Conservation (phyloP, 768 basidiomycete species). For the Tephrocybe sp. region DNA sequence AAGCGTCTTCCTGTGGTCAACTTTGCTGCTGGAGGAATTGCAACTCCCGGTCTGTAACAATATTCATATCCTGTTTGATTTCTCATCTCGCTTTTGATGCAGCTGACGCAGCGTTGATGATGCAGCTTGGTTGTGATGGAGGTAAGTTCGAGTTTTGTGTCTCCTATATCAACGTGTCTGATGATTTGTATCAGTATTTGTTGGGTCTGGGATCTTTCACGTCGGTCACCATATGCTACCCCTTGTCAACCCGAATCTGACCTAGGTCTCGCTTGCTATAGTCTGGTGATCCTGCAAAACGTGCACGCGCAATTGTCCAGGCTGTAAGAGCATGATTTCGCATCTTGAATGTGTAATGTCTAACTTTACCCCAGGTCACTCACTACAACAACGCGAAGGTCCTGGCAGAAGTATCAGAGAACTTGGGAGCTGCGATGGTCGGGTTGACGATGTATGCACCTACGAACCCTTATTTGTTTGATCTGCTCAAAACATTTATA, state of each 20-base stretch:
- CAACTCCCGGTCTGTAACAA: constrained; percentile 71
- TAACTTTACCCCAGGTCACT: constrained; percentile 58
- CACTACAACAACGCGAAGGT: constrained; percentile 95
- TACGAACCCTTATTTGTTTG: background rate
- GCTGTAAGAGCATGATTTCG: constrained; percentile 52
- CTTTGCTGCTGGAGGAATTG: constrained; percentile 94
- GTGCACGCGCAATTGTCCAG: constrained; percentile 95
- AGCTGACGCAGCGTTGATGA: constrained; percentile 98
- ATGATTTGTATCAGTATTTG: constrained; percentile 82
- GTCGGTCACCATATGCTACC: constrained; percentile 40
- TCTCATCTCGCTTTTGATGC: constrained; percentile 14
- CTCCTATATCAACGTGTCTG: constrained; percentile 7
- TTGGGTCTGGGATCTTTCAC: constrained; percentile 97
- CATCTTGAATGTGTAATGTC: constrained; percentile 8
- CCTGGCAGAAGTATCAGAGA: constrained; percentile 87
- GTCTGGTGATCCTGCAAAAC: constrained; percentile 92
- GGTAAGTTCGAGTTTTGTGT: constrained; percentile 47
- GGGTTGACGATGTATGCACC: constrained; percentile 81
- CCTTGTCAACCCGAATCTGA: background rate
- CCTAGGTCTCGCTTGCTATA: constrained; percentile 28
- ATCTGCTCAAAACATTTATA: constrained; percentile 24
- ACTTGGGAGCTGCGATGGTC: constrained; percentile 91
- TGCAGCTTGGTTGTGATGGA: constrained; percentile 97
- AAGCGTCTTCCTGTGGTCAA: constrained; percentile 95
- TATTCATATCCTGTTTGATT: background rate